A percentile compares a stretch with the other conserved stretches of the same genome.
Evolutionary conservation across 345 rosid species (phyloP).

Genomic region (Arabis alpina): DNA sequence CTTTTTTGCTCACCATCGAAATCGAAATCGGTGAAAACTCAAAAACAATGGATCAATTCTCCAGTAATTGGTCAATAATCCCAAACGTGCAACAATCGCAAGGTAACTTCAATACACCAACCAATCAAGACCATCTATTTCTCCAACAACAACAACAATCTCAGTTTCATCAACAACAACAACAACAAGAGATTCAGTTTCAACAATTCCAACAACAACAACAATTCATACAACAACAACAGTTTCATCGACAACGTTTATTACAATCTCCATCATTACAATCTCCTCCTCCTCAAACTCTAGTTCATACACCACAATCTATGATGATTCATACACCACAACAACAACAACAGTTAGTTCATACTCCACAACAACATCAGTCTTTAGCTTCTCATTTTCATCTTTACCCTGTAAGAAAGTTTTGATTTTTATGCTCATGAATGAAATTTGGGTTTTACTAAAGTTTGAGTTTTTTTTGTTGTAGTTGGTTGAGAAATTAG

Average conservation of each 20-base stretch:
- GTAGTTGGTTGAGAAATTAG: constrained; percentile 76
- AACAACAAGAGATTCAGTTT: constrained; percentile 35
- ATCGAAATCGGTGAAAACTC: constrained; percentile 8
- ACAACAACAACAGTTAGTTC: constrained; percentile 38
- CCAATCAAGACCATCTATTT: constrained; percentile 64
- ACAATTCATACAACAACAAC: constrained; percentile 46
- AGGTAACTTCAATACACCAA: constrained; percentile 52
- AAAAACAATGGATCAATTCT: constrained; percentile 41
- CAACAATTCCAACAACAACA: constrained; percentile 49
- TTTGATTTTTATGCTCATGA: background rate
- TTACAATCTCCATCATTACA: constrained; percentile 41
- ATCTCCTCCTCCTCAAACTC: constrained; percentile 36
- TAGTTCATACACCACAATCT: constrained; percentile 40
- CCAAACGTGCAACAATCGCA: constrained; percentile 52
- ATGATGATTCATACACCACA: constrained; percentile 46
- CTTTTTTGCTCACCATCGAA: background rate
- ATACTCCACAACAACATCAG: constrained; percentile 65
- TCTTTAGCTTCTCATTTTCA: constrained; percentile 92
- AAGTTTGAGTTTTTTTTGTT: background rate
- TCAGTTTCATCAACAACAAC: constrained; percentile 48
- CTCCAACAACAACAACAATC: constrained; percentile 45
- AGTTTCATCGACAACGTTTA: constrained; percentile 39
- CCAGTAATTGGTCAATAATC: constrained; percentile 59
- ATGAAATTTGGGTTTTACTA: background rate
- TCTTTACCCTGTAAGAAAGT: constrained; percentile 56